phyloP scores from a whole-genome alignment of 2,329 filamentous ascomycete genomes.

The Colletotrichum sp. region DNA sequence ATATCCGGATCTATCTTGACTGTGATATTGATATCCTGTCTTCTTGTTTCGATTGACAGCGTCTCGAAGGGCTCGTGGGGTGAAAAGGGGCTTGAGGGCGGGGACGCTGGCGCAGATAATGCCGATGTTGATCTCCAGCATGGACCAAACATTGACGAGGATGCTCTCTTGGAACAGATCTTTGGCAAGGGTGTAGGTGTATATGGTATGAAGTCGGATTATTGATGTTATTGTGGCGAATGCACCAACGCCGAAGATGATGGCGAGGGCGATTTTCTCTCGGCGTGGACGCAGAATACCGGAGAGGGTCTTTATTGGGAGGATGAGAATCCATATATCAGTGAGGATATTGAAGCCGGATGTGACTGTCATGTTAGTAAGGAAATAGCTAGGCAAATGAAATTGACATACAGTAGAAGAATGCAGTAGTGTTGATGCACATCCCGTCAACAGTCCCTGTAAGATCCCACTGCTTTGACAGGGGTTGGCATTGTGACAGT shows the following conservation, averaged over 20 bases:
- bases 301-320: constrained; percentile 49
- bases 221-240: constrained; percentile 41
- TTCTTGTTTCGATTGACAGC: not conserved
- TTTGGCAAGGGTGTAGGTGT: constrained; percentile 36
- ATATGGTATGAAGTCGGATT: constrained; percentile 43
- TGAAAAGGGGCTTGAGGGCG: constrained; percentile 53
- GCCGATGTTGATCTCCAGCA: constrained; percentile 54
- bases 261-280: constrained; percentile 54
- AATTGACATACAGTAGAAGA: constrained; percentile 41
- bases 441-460: constrained; percentile 30
- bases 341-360: constrained; percentile 50
- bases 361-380: constrained; percentile 31
- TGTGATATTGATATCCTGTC: not conserved
- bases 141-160: constrained; percentile 46
- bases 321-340: constrained; percentile 47
- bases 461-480: constrained; percentile 47
- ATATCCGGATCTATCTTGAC: not conserved
- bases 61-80: constrained; percentile 25
- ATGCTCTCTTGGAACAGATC: constrained; percentile 40
- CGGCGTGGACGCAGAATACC: constrained; percentile 50
- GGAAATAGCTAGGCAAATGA: not conserved
- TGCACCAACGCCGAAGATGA: constrained; percentile 44
- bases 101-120: constrained; percentile 54
- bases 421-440: constrained; percentile 45
- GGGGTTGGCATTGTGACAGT: constrained; percentile 45